phyloP scores from a whole-genome alignment of 768 basidiomycete species.

The Pilatotrama ljubarskyi region DNA sequence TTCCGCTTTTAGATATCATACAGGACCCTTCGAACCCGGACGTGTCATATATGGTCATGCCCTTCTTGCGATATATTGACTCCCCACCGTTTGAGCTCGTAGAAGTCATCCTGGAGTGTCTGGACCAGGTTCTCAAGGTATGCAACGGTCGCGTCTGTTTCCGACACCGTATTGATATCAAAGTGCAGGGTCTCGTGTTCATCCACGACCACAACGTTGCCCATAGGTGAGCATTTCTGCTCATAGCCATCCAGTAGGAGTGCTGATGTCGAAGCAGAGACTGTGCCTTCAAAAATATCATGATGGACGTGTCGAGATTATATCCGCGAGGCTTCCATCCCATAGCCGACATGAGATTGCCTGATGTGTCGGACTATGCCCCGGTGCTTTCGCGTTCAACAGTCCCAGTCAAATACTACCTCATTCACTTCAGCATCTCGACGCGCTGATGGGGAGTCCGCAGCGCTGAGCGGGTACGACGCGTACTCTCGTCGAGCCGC shows the following conservation, averaged over 20 bases:
- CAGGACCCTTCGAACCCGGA: not conserved
- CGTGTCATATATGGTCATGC: not conserved
- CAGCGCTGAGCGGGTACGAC: no score
- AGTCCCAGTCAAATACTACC: conserved; percentile 28
- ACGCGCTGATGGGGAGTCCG: not conserved
- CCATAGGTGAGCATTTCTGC: conserved; percentile 17
- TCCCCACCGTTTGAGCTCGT: not conserved
- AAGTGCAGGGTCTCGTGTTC: conserved; percentile 24
- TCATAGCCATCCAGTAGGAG: not conserved
- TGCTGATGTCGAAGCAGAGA: conserved; percentile 16
- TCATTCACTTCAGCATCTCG: conserved; percentile 31
- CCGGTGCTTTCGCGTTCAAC: not conserved
- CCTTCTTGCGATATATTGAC: not conserved
- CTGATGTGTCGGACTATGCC: not conserved
- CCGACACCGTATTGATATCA: no score
- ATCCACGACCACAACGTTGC: conserved; percentile 24
- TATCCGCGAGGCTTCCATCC: conserved; percentile 27
- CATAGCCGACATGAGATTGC: not conserved
- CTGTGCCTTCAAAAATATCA: conserved; percentile 20
- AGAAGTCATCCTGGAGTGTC: not conserved
- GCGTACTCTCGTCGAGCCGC: no score
- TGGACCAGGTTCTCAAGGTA: conserved; percentile 3
- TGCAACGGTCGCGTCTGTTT: not conserved
- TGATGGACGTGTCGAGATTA: conserved; percentile 25
- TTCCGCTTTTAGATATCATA: conserved; percentile 21